phyloP scores from a whole-genome alignment of 2,329 filamentous ascomycete species.

The Coccinonectria pachysandricola region DNA sequence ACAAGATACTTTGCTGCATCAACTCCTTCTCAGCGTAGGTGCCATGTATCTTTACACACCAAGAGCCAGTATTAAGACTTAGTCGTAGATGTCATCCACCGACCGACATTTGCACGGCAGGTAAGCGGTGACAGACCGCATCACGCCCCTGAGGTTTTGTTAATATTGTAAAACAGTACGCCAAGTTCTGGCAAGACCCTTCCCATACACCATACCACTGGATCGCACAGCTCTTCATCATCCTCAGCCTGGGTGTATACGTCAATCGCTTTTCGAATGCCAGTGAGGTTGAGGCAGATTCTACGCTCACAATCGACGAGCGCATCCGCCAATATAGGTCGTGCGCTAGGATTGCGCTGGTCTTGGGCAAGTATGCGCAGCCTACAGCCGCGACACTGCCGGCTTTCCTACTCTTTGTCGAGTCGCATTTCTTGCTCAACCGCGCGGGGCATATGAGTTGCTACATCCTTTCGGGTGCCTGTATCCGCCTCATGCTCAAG shows the following conservation, averaged over 20 bases:
- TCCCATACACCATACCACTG: constrained; percentile 30
- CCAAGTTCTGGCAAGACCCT: constrained; percentile 37
- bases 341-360: constrained; percentile 41
- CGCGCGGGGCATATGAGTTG: constrained; percentile 41
- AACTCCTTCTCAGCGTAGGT: constrained; percentile 40
- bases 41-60: too few species aligned
- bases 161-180: constrained; percentile 37
- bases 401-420: constrained; percentile 41
- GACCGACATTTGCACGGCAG: constrained; percentile 38
- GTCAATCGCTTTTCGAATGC: constrained; percentile 34
- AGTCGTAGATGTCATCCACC: too few species aligned
- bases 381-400: constrained; percentile 39
- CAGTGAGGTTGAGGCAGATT: constrained; percentile 33
- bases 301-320: constrained; percentile 29
- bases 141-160: too few species aligned
- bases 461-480: constrained; percentile 40
- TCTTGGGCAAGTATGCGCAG: constrained; percentile 39
- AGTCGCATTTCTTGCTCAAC: constrained; percentile 43
- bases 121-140: too few species aligned
- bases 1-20: constrained; percentile 43
- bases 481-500: constrained; percentile 44
- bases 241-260: constrained; percentile 32
- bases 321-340: constrained; percentile 38
- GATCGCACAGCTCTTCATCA: constrained; percentile 42
- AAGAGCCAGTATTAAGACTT: too few species aligned